A percentile compares a stretch with the other conserved stretches of the same genome.
Evolutionary conservation across 176 grass and related monocot species (phyloP).

Genomic region (Calamus simplicifolius): DNA sequence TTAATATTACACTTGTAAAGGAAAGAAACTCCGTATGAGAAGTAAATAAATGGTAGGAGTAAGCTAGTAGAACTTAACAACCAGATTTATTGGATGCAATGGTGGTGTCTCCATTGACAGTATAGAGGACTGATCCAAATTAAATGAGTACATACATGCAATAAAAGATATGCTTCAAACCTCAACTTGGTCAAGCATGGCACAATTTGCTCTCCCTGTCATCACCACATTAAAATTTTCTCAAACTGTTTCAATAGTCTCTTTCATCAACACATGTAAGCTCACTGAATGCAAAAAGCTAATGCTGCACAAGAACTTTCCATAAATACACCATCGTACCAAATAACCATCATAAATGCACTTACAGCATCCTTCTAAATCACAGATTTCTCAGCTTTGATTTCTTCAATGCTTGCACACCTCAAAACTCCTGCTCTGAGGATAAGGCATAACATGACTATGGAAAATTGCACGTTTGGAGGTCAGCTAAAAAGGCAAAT

Average conservation of each 20-base stretch:
- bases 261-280: constrained; percentile 46
- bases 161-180: constrained; percentile 8
- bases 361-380: constrained; percentile 75
- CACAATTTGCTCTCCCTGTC: constrained; percentile 81
- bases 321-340: background rate
- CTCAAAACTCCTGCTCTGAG: constrained; percentile 52
- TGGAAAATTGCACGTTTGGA: constrained; percentile 11
- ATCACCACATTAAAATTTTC: constrained; percentile 81
- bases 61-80: no score
- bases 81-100: no score
- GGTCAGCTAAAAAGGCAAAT: background rate
- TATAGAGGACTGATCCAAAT: no score
- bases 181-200: constrained; percentile 94
- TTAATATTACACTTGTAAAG: no score
- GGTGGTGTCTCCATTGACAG: no score
- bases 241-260: constrained; percentile 66
- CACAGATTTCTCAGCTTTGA: constrained; percentile 78
- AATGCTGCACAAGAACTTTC: background rate
- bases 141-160: no score
- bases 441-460: constrained; percentile 21
- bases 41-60: no score
- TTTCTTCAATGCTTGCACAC: constrained; percentile 90
- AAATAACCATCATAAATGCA: constrained; percentile 11
- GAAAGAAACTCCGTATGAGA: no score
- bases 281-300: background rate